Evolutionary conservation across 2,329 filamentous ascomycete genomes (phyloP).

Genomic region (Diaporthe citriasiana): DNA sequence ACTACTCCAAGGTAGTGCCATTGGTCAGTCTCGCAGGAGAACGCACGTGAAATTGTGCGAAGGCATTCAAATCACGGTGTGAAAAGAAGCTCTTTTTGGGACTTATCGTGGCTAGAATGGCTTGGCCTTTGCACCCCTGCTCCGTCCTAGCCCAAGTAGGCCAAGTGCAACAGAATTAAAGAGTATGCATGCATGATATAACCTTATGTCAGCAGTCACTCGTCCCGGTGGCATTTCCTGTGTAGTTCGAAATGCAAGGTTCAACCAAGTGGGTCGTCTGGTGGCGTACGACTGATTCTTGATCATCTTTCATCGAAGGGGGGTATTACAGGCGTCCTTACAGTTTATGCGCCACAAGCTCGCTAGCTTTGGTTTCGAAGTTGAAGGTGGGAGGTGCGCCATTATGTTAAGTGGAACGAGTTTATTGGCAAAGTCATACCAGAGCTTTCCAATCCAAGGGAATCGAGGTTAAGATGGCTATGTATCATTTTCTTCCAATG

Average conservation of each 20-base stretch:
- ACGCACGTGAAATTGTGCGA: not conserved
- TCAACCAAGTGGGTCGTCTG: no score
- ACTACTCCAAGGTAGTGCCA: not conserved
- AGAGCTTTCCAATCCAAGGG: no score
- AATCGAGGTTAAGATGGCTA: not conserved
- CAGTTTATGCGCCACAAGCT: constrained; percentile 14
- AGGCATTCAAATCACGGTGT: not conserved
- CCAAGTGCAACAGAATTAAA: no score
- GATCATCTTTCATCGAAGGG: no score
- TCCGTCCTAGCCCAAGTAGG: no score
- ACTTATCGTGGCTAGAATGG: not conserved
- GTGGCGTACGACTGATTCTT: no score
- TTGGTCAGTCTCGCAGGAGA: not conserved
- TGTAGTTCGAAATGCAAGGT: no score
- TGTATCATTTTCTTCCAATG: not conserved
- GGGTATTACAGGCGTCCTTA: no score
- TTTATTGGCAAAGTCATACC: not conserved
- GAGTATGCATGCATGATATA: not conserved
- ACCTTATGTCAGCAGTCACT: not conserved
- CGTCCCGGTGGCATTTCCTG: not conserved
- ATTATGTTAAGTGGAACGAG: not conserved
- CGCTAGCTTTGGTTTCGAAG: not conserved
- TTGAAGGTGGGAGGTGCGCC: not conserved
- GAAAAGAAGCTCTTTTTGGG: not conserved
- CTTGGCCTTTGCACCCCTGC: constrained; percentile 1